Conservation (phyloP, 1,139 yeast genomes). For the Yamadazyma jaroonii region DNA sequence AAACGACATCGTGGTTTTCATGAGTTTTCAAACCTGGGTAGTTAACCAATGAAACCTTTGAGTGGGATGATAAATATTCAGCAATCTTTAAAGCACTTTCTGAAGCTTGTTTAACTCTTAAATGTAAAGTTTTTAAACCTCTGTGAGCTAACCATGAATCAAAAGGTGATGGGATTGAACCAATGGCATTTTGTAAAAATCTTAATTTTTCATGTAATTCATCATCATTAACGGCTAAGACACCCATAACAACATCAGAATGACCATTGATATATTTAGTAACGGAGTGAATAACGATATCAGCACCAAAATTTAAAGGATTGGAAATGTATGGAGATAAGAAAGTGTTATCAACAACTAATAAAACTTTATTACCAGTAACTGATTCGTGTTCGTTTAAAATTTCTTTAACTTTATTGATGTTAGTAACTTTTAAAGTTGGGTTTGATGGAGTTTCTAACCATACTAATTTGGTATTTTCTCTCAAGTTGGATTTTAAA, state of each 20-base stretch:
- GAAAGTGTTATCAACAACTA: constrained; percentile 92
- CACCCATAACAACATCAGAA: constrained; percentile 89
- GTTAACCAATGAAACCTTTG: constrained; percentile 64
- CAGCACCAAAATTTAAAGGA: constrained; percentile 83
- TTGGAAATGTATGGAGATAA: constrained; percentile 89
- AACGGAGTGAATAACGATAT: constrained; percentile 83
- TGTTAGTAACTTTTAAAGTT: constrained; percentile 74
- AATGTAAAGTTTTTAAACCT: constrained; percentile 83
- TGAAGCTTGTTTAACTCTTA: constrained; percentile 73
- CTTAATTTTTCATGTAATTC: constrained; percentile 61
- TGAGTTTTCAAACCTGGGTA: constrained; percentile 80
- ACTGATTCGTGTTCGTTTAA: constrained; percentile 46
- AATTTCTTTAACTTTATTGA: constrained; percentile 53
- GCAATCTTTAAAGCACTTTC: constrained; percentile 70
- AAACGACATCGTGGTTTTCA: constrained; percentile 60
- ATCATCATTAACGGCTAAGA: constrained; percentile 67
- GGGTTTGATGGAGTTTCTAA: constrained; percentile 90
- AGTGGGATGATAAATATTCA: constrained; percentile 51
- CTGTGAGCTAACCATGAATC: constrained; percentile 94
- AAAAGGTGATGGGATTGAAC: constrained; percentile 87
- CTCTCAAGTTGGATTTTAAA: constrained; percentile 51
- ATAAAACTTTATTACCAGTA: constrained; percentile 48
- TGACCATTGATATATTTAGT: constrained; percentile 93
- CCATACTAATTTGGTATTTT: constrained; percentile 78
- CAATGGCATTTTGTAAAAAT: constrained; percentile 84